Evolutionary conservation across 495 filamentous ascomycete species (phyloP), one percentile per base, ranked within the genome.

Genomic region (Penicillium dipodomyicola): DNA sequence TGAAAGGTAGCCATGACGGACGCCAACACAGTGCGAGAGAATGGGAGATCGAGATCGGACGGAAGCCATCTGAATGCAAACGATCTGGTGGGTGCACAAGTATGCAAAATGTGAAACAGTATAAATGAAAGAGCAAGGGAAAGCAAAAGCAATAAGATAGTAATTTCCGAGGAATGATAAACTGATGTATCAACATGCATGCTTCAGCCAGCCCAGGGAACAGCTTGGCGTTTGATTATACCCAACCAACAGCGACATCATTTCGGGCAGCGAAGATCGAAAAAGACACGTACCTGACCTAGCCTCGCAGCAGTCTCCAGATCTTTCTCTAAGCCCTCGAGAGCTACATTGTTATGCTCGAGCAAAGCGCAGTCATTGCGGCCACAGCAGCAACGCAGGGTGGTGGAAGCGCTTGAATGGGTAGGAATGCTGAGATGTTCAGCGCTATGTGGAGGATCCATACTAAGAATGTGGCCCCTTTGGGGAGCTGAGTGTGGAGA

Each of bases 291-390:
- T 84, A 95, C 93, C 88, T 96, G 88, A 45, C 93, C 93, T 67
- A 97, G 80, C 58, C 86, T 80, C 33, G 91, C 93, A 12, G 93
- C 93, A 25, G 83, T 89, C 55, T 83, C 82, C 14, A 96, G 87
- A 74, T 97, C 89, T 61, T 85, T 86, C 72, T 98, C 92, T 58
- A 97, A 75, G 50, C 85, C 87, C 64, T 87, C 82, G 20, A 96
- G 79, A 40, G 90, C 84, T n/a, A 78, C 76, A 71, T 86, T 83
- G 69, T 90, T 95, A 65, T 91, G 83, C 70, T 82, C 84, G 53
- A 93, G 80, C 68, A 87, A 90, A 59, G 87, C 84, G 67, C 93
- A 97, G 58, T 90, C 87, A 43, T 78, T 68, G 41, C 82, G 84
- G 40, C 91, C 92, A 76, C 93, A 97, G 72, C 93, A 97, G 74